These are phyloP conservation scores for Begonia fuchsioides DNA, from an alignment of 306 rosid species.

Conservation along the genomic window DNA sequence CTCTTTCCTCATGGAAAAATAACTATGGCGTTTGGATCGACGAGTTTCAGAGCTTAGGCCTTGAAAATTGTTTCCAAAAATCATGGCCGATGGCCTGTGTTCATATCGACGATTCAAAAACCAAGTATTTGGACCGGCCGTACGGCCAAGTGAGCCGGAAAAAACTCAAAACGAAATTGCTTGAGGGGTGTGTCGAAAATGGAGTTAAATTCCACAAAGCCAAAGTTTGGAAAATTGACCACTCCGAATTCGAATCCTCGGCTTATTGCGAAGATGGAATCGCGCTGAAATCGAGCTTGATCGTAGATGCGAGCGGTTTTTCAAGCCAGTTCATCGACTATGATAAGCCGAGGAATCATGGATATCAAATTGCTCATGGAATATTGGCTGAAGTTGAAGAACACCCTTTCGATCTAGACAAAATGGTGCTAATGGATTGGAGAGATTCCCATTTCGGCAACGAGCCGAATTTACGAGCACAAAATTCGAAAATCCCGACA, in stretches of 20 bases:
- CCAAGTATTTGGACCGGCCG: constrained; percentile 47
- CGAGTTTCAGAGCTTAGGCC: constrained; percentile 49
- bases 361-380: constrained; percentile 78
- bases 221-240: constrained; percentile 49
- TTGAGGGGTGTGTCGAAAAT: constrained; percentile 38
- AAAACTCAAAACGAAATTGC: constrained; percentile 33
- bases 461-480: constrained; percentile 43
- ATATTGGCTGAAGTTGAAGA: constrained; percentile 60
- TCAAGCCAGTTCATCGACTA: constrained; percentile 27
- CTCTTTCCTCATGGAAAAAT: constrained; percentile 71
- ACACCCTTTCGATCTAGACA: constrained; percentile 71
- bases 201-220: constrained; percentile 58
- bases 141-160: constrained; percentile 56
- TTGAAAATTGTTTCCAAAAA: constrained; percentile 54
- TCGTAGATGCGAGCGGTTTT: constrained; percentile 84
- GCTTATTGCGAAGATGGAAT: constrained; percentile 49
- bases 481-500: constrained; percentile 47
- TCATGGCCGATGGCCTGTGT: constrained; percentile 62
- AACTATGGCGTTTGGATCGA: constrained; percentile 85
- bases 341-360: constrained; percentile 37
- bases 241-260: constrained; percentile 38
- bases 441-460: constrained; percentile 65
- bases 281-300: constrained; percentile 40
- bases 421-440: constrained; percentile 64
- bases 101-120: constrained; percentile 28